A percentile compares a stretch with the other conserved stretches of the same genome.
phyloP scores from a whole-genome alignment of 2,329 filamentous ascomycete genomes.

The Cladosporium phlei region DNA sequence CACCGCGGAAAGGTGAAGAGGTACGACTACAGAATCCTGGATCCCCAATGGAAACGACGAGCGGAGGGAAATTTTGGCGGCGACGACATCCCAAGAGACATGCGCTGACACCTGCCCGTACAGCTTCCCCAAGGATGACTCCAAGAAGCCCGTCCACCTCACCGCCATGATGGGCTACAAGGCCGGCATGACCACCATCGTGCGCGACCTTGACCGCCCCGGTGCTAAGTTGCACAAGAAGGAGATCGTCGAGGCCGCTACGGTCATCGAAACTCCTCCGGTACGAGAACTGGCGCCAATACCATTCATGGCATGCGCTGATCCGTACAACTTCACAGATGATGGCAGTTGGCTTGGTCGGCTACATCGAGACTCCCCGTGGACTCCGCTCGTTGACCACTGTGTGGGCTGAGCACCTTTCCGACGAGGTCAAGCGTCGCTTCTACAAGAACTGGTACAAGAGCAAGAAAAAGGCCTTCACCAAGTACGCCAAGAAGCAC shows the following conservation, averaged over 20 bases:
- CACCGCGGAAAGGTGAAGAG: conserved; percentile 98
- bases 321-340: conserved; percentile 60
- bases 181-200: conserved; percentile 99
- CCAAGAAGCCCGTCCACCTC: conserved; percentile 98
- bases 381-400: conserved; percentile 99
- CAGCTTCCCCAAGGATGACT: conserved; percentile 99
- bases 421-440: conserved; percentile 96
- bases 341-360: conserved; percentile 99
- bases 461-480: conserved; percentile 99
- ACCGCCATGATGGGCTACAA: conserved; percentile 99
- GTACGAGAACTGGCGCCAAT: conserved; percentile 49
- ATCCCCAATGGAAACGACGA: not conserved
- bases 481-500: conserved; percentile 99
- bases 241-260: conserved; percentile 85
- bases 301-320: conserved; percentile 63
- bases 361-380: conserved; percentile 99
- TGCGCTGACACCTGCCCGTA: conserved; percentile 15
- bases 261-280: conserved; percentile 87
- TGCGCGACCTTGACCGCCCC: conserved; percentile 97
- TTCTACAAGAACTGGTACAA: conserved; percentile 99
- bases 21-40: conserved; percentile 48
- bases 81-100: not conserved
- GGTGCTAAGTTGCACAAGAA: conserved; percentile 99
- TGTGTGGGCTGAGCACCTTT: conserved; percentile 98
- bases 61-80: conserved; percentile 15